Evolutionary conservation across 768 basidiomycete genomes (phyloP), one percentile per base, ranked within the genome.

Genomic region (Xerocomus spinulosus): DNA sequence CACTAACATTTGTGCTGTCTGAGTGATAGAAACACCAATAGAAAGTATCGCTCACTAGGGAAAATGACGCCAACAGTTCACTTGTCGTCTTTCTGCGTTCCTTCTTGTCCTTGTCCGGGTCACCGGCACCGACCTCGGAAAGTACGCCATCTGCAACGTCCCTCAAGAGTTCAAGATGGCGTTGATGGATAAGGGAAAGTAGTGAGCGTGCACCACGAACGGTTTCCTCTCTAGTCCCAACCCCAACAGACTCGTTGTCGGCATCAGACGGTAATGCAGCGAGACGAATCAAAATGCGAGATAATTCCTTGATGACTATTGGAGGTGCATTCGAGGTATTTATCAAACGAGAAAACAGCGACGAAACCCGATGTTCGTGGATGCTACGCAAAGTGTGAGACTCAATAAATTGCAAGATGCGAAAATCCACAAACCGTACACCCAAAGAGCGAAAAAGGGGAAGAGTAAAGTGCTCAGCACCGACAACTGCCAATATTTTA

Each of bases 181-280:
- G 80, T 55, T 90, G 90, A 44, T 85, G 78, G 10, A 91, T 62
- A 21, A 70, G 68, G 9, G 75, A 71, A 30, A 92, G 70, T 0
- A 88, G 58, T 10, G 62, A 54, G 3, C 67, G 62, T 24, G 60
- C 62, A 9, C 32, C 50, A 12, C 45, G 42, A 32, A 35, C 21
- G 0, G 15, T 48, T 17, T 57, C 33, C 9, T 51, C 53, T 36
- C 38, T 51, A 10, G 12, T 47, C 24, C 46, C 54, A 8, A n/a
- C 15, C 29, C 51, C 44, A 8, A 23, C 21, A 13, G 32, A 23
- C 9, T 15, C 55, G 30, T 34, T 36, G 24, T 50, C 28, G 0
- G 17, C 39, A 18, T 50, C 34, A 7, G 18, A n/a, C 14, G 49
- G 34, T n/a, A 41, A 49, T 14, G 54, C 54, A 17, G 52, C 53